Evolutionary conservation across 257 asterid genomes (phyloP), one percentile per base, ranked within the genome.

Genomic region (Gentiana dahurica): DNA sequence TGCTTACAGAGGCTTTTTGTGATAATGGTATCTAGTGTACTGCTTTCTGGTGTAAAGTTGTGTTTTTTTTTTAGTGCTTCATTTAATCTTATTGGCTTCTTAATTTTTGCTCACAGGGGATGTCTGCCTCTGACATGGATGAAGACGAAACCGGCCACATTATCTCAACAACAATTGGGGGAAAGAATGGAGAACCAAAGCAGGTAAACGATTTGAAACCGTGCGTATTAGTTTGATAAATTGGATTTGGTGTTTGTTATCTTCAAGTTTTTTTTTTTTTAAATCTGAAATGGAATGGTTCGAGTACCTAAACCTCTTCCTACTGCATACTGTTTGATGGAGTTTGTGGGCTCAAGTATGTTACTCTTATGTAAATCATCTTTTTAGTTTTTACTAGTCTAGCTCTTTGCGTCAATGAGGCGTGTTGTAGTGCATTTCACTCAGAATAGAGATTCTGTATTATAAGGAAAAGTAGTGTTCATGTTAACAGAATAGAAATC

Each of bases 111-210:
- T 54, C 67, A n/a, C 62, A 89, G 95, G 94, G 80, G 75, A 76
- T 86, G 86, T 66, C 94, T 60, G 84, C 84, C 74, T 77, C 87
- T 63, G 79, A 81, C 51, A 70, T 84, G 78, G 88, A 81, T 62
- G 85, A 77, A 54, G 84, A 76, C 38, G 91, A 73, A 15, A 89
- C 95, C 7, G 97, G 97, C 54, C 94, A 89, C 75, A 85, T 89
- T 71, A 89, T 89, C 68, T 85, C 95, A 36, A 83, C 94, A 59
- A 85, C 95, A 63, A 85, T 89, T 50, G 97, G 97, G 58, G 95
- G 97, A 61, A 89, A 85, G 79, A 83, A 89, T 79, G 97, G 95
- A 73, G 94, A 89, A 62, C 97, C 94, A 36, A 89, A 89, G 82
- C 95, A 81, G 95, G 97, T 89, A 58, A 39, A 39, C 44, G 62